Evolutionary conservation across 2,329 filamentous ascomycete species (phyloP).

Genomic region (Trichoderma lentiforme): DNA sequence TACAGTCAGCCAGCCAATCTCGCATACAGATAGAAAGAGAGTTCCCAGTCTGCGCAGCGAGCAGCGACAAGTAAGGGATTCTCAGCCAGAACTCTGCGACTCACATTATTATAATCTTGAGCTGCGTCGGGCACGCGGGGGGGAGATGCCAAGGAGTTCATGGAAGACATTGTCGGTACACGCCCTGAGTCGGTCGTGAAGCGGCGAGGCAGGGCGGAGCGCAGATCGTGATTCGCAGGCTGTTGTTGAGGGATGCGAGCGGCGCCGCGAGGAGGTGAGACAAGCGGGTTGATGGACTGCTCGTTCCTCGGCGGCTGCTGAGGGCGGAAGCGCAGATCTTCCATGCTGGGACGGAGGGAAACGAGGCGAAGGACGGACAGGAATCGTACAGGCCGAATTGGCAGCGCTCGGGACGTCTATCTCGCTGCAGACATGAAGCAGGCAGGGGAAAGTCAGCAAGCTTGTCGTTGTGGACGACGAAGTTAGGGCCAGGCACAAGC

Average conservation of each 20-base stretch:
- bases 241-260: constrained; percentile 54
- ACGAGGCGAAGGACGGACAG: constrained; percentile 30
- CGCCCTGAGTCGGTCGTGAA: constrained; percentile 91
- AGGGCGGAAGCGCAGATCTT: constrained; percentile 74
- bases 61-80: not conserved
- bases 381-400: constrained; percentile 40
- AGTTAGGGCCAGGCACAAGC: constrained; percentile 25
- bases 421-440: constrained; percentile 37
- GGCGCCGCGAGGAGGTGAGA: constrained; percentile 69
- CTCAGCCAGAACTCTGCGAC: constrained; percentile 21
- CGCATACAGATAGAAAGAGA: constrained; percentile 2
- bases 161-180: constrained; percentile 68
- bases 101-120: constrained; percentile 48
- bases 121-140: constrained; percentile 45
- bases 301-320: constrained; percentile 78
- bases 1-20: constrained; percentile 15
- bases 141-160: constrained; percentile 45
- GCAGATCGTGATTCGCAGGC: constrained; percentile 59
- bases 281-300: constrained; percentile 68
- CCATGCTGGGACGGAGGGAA: constrained; percentile 50
- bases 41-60: not conserved
- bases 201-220: constrained; percentile 77
- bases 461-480: constrained; percentile 19
- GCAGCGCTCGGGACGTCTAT: constrained; percentile 32
- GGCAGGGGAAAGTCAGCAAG: constrained; percentile 32